Percentiles rank a stretch among this genome's conserved stretches.
Evolutionary conservation across 1,284 basidiomycete species (phyloP).

Genomic region (Apiotrichum domesticum): DNA sequence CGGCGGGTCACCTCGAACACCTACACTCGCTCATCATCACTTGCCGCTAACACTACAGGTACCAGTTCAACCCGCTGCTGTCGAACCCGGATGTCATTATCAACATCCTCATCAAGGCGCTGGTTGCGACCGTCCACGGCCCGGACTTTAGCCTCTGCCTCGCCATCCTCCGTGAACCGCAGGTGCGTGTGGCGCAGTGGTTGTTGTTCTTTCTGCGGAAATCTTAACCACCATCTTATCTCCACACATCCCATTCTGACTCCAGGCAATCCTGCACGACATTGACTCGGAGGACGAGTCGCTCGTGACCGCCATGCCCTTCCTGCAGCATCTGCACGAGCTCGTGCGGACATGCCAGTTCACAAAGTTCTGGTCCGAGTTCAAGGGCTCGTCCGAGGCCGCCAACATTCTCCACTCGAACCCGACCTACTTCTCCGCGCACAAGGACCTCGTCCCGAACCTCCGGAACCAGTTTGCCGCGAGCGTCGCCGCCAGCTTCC

Average conservation of each 20-base stretch:
- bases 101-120: slow-evolving; percentile 88
- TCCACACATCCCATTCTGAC: background rate
- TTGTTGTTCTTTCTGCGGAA: slow-evolving; percentile 1
- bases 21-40: too few relatives aligned
- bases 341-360: slow-evolving; percentile 82
- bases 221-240: background rate
- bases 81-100: slow-evolving; percentile 88
- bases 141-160: slow-evolving; percentile 87
- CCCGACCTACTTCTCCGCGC: slow-evolving; percentile 36
- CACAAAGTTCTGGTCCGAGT: slow-evolving; percentile 77
- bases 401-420: slow-evolving; percentile 32
- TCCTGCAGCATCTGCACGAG: slow-evolving; percentile 65
- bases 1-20: too few relatives aligned
- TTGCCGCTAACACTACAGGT: slow-evolving; percentile 51
- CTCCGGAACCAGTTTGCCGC: slow-evolving; percentile 37
- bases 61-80: slow-evolving; percentile 92
- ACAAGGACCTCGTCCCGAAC: slow-evolving; percentile 30
- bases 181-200: too few relatives aligned
- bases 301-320: slow-evolving; percentile 65
- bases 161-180: slow-evolving; percentile 55
- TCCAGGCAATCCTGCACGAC: slow-evolving; percentile 45
- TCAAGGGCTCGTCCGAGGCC: slow-evolving; percentile 54
- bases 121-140: slow-evolving; percentile 67
- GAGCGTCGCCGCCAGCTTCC: slow-evolving; percentile 40
- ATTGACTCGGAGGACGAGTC: slow-evolving; percentile 65